Evolutionary conservation across 495 filamentous ascomycete genomes (phyloP).

Genomic region (Jackrogersella minutella): DNA sequence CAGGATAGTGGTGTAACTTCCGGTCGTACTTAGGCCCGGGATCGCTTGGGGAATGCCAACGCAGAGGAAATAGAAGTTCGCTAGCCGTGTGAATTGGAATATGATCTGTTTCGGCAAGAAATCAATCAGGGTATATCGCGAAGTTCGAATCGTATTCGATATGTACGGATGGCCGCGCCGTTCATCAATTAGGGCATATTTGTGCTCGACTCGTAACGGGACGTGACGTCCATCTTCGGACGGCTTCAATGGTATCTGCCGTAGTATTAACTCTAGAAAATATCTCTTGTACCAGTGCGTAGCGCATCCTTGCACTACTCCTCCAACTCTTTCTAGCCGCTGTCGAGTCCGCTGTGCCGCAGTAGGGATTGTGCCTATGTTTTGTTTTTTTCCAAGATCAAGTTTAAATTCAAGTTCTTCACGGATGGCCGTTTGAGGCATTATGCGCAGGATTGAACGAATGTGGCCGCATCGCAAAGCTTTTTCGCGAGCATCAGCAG

Average conservation of each 20-base stretch:
- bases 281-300: constrained; percentile 45
- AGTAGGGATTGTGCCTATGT: constrained; percentile 9
- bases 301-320: constrained; percentile 25
- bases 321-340: constrained; percentile 20
- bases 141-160: constrained; percentile 82
- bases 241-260: constrained; percentile 48
- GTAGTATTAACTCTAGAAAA: constrained; percentile 49
- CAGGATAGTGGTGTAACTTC: constrained; percentile 85
- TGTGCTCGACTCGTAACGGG: constrained; percentile 64
- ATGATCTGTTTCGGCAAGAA: constrained; percentile 89
- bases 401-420: constrained; percentile 28
- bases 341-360: constrained; percentile 23
- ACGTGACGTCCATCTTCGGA: constrained; percentile 68
- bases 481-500: constrained; percentile 13
- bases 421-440: constrained; percentile 28
- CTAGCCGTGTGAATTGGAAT: constrained; percentile 89
- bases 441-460: constrained; percentile 34
- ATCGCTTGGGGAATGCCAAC: constrained; percentile 91
- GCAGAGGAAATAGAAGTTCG: constrained; percentile 90
- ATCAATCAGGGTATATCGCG: constrained; percentile 84
- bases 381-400: constrained; percentile 26
- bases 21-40: constrained; percentile 85
- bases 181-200: constrained; percentile 71
- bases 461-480: constrained; percentile 33
- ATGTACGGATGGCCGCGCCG: constrained; percentile 76